phyloP scores from a whole-genome alignment of 345 rosid species.

The Passiflora organensis region DNA sequence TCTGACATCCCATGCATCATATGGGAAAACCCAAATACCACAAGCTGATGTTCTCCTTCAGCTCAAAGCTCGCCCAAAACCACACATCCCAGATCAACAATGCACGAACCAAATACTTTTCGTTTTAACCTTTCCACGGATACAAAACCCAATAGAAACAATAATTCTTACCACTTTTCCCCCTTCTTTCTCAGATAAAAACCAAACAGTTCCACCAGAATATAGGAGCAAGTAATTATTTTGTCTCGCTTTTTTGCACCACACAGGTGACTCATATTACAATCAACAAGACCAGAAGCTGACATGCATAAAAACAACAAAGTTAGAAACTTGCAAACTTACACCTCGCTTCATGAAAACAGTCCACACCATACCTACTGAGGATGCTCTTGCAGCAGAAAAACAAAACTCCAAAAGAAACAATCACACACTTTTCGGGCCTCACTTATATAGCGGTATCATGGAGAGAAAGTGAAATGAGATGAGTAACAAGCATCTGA shows the following conservation, averaged over 20 bases:
- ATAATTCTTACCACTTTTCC: neutral
- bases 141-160: conserved; percentile 10
- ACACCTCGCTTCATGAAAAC: conserved; percentile 7
- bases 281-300: neutral
- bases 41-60: neutral
- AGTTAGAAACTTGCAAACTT: neutral
- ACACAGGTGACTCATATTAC: too few species aligned
- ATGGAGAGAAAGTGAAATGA: neutral
- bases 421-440: neutral
- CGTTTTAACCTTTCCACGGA: neutral
- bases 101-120: neutral
- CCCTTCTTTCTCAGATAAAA: too few species aligned
- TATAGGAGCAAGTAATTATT: neutral
- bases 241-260: neutral
- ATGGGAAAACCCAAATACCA: neutral
- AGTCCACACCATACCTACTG: neutral
- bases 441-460: neutral
- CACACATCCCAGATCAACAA: conserved; percentile 13
- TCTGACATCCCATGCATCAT: conserved; percentile 11
- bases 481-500: neutral
- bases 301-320: neutral
- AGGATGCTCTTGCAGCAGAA: neutral
- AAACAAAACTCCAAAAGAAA: neutral
- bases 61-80: conserved; percentile 5
- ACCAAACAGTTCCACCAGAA: neutral